These are phyloP conservation scores for Ceratocystis cacaofunesta DNA, from an alignment of 2,329 filamentous ascomycete genomes.

Conservation along the genomic window DNA sequence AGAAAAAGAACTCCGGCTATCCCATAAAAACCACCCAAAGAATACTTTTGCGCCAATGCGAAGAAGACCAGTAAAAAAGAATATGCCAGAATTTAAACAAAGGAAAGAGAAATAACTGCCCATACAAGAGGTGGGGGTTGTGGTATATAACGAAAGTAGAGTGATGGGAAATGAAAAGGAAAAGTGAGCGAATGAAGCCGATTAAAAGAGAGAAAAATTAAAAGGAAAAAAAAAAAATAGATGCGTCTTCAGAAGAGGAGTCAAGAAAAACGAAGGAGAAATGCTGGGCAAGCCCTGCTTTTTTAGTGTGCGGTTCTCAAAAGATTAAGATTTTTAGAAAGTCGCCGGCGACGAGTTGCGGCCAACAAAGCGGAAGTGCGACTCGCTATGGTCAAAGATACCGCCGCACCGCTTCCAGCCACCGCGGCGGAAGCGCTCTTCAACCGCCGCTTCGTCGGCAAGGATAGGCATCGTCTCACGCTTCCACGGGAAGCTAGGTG, in stretches of 20 bases:
- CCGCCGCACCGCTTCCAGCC: conserved; percentile 21
- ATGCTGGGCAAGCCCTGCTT: background rate
- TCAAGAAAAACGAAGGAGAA: background rate
- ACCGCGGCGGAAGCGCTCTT: conserved; percentile 20
- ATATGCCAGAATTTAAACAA: background rate
- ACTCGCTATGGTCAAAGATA: conserved; percentile 18
- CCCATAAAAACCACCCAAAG: background rate
- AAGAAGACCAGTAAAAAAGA: background rate
- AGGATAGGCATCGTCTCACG: conserved; percentile 13
- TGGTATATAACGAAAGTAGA: conserved; percentile 14
- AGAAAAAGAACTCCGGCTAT: background rate
- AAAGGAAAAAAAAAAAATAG: background rate
- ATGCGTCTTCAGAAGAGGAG: background rate
- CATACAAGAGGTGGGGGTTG: conserved; percentile 10
- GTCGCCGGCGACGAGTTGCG: conserved; percentile 17
- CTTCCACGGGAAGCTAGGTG: conserved; percentile 20
- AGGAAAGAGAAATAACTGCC: background rate
- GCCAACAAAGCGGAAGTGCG: conserved; percentile 15
- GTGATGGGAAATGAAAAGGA: background rate
- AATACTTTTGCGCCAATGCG: background rate
- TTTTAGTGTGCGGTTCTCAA: background rate
- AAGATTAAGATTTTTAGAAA: conserved; percentile 2
- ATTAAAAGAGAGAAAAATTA: background rate
- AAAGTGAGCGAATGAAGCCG: background rate
- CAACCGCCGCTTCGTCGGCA: conserved; percentile 18